These are phyloP conservation scores for Sphagnum magellanicum DNA, from an alignment of 228 moss, liverwort and hornwort species.

Conservation along the genomic window DNA sequence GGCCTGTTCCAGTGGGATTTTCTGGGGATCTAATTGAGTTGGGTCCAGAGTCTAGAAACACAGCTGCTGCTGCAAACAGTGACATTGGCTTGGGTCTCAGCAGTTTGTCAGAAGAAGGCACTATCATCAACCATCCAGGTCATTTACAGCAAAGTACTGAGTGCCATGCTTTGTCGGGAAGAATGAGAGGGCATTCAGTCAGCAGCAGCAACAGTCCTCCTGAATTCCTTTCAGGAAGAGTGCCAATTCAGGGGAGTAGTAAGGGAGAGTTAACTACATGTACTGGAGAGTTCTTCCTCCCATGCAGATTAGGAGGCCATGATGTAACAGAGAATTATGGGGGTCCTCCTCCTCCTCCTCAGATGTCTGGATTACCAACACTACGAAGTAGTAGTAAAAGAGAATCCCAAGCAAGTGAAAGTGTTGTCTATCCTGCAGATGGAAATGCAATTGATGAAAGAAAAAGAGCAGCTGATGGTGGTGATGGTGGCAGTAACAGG, in stretches of 20 bases:
- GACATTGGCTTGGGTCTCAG: constrained; percentile 54
- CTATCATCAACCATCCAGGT: constrained; percentile 41
- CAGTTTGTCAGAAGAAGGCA: constrained; percentile 63
- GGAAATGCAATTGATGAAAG: constrained; percentile 37
- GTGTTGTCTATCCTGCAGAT: constrained; percentile 17
- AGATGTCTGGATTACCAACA: constrained; percentile 32
- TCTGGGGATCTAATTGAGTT: constrained; percentile 33
- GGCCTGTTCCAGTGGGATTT: constrained; percentile 47
- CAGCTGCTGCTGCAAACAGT: constrained; percentile 39
- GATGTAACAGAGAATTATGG: constrained; percentile 24
- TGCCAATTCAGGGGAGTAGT: constrained; percentile 21
- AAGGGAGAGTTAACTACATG: constrained; percentile 15
- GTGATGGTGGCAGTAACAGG: no score
- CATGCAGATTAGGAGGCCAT: constrained; percentile 18
- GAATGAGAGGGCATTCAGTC: constrained; percentile 25
- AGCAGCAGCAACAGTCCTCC: constrained; percentile 24
- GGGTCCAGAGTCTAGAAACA: constrained; percentile 36
- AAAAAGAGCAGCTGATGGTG: constrained; percentile 2
- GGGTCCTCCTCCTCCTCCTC: constrained; percentile 31
- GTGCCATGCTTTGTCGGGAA: constrained; percentile 35
- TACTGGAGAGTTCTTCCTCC: constrained; percentile 1
- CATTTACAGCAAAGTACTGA: constrained; percentile 36
- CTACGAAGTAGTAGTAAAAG: constrained; percentile 13
- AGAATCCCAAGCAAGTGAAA: constrained; percentile 21
- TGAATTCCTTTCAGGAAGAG: constrained; percentile 41